Evolutionary conservation across 2,329 filamentous ascomycete genomes (phyloP).

Genomic region (Cercospora sp.): DNA sequence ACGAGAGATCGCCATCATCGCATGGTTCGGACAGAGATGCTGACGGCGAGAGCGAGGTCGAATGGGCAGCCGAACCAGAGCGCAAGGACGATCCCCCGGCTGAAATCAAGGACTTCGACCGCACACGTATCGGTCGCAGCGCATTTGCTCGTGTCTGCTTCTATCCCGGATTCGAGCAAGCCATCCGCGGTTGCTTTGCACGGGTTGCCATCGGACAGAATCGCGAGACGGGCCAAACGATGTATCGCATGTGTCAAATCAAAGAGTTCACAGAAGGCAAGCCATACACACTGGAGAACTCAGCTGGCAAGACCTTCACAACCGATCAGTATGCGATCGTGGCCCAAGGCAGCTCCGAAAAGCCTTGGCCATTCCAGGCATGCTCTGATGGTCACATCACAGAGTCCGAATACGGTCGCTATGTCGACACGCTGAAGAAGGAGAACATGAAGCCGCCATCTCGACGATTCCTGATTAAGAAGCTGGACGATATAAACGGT

Average conservation of each 20-base stretch:
- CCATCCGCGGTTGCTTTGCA: slow-evolving; percentile 80
- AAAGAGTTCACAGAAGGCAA: slow-evolving; percentile 79
- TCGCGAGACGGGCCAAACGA: slow-evolving; percentile 64
- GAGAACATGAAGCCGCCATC: slow-evolving; percentile 74
- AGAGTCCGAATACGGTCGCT: slow-evolving; percentile 77
- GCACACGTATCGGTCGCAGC: slow-evolving; percentile 77
- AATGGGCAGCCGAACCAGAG: slow-evolving; percentile 65
- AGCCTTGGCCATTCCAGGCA: slow-evolving; percentile 85
- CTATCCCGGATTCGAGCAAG: slow-evolving; percentile 82
- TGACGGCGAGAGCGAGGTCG: slow-evolving; percentile 76
- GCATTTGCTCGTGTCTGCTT: slow-evolving; percentile 92
- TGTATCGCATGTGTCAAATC: slow-evolving; percentile 86
- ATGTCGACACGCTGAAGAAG: slow-evolving; percentile 70
- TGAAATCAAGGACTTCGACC: slow-evolving; percentile 78
- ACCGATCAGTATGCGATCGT: slow-evolving; percentile 84
- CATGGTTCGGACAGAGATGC: slow-evolving; percentile 55
- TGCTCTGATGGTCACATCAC: slow-evolving; percentile 84
- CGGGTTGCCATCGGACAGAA: slow-evolving; percentile 82
- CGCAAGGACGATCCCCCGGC: slow-evolving; percentile 63
- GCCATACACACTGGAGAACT: slow-evolving; percentile 77
- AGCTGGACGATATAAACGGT: slow-evolving; percentile 77
- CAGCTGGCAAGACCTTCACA: slow-evolving; percentile 73
- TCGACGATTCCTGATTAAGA: slow-evolving; percentile 66
- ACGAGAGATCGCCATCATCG: slow-evolving; percentile 47
- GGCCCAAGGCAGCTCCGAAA: slow-evolving; percentile 78